Percentiles rank a stretch among this genome's conserved stretches.
Evolutionary conservation across 768 basidiomycete genomes (phyloP).

Genomic region (Macrolepiota dolichaula): DNA sequence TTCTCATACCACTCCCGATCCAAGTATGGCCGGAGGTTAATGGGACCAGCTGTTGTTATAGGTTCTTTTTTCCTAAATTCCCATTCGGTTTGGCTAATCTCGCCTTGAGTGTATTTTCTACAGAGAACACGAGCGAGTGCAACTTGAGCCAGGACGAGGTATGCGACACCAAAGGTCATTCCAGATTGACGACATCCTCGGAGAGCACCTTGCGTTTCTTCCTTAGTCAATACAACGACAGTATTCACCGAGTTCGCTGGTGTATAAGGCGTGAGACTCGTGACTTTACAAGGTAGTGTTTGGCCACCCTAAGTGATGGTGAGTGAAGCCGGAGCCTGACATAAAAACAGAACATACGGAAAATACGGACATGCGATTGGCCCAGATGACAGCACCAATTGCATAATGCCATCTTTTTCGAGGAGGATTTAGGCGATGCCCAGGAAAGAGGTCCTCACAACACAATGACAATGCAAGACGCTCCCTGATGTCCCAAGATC

Average conservation of each 20-base stretch:
- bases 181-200: slow-evolving; percentile 36
- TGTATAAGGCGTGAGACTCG: slow-evolving; percentile 27
- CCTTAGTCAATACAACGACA: slow-evolving; percentile 21
- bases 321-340: background rate
- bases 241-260: slow-evolving; percentile 32
- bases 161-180: slow-evolving; percentile 50
- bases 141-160: slow-evolving; percentile 47
- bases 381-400: slow-evolving; percentile 33
- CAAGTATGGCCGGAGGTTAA: slow-evolving; percentile 51
- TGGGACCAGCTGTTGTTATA: slow-evolving; percentile 43
- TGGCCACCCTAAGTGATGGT: slow-evolving; percentile 47
- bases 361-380: slow-evolving; percentile 28
- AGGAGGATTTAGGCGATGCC: slow-evolving; percentile 26
- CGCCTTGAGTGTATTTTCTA: slow-evolving; percentile 40
- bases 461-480: slow-evolving; percentile 39
- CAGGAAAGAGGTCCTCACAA: slow-evolving; percentile 34
- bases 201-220: slow-evolving; percentile 29
- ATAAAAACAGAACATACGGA: slow-evolving; percentile 26
- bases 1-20: slow-evolving; percentile 40
- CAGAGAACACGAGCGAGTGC: slow-evolving; percentile 50
- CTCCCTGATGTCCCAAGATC: slow-evolving; percentile 27
- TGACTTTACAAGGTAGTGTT: slow-evolving; percentile 43
- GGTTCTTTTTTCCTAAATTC: slow-evolving; percentile 44
- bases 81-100: slow-evolving; percentile 52
- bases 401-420: slow-evolving; percentile 44